Base-by-base conservation (phyloP, 768 basidiomycete species). In the Sporobolomyces pararoseus region DNA sequence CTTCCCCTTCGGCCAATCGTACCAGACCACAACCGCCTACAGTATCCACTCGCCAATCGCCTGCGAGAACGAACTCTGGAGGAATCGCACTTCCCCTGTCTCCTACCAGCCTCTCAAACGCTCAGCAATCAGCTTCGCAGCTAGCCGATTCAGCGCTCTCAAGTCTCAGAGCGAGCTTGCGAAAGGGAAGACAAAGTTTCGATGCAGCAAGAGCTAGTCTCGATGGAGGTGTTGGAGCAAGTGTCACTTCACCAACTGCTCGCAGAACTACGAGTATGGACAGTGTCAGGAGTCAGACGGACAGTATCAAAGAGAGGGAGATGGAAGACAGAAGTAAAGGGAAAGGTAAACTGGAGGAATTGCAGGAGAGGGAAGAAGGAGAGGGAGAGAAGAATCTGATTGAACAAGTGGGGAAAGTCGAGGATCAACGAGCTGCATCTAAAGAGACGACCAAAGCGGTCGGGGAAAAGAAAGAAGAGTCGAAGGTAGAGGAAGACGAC, bases 161-260 rank as follows among this genome's bases (percentile, higher is more conserved):
- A 29, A 86, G 84, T 75, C 79, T 89, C 50, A 84, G 88, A 71
- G 89, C 86, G 79, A 86, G 86, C 85, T 32, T 76, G 83, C 34
- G 80, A 76, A 19, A 84, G 81, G 77, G 81, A 83, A 46, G 76
- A 76, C 64, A 65, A 53, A 70, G 69, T 34, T 54, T 70, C 29
- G 69, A 70, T 4, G 69, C 53, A 7, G 67, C 68, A 31, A 17
- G 68, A 23, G 61, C 55, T 23, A 69, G 68, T 31, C 9, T 58
- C 12, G 68, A 69, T 53, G 32, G 62, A 7, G 54, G 59, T 5
- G 29, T 3, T 47, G 68, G 27, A 10, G 14, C 9, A 42, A 52
- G 17, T 57, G 50, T 61, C 75, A 73, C 49, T 74, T 75, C 32
- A 71, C 71, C 54, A 47, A 42, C 35, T 60, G 55, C 50, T 37